Evolutionary conservation across 768 basidiomycete species (phyloP).

Genomic region (Collybiopsis luxurians): DNA sequence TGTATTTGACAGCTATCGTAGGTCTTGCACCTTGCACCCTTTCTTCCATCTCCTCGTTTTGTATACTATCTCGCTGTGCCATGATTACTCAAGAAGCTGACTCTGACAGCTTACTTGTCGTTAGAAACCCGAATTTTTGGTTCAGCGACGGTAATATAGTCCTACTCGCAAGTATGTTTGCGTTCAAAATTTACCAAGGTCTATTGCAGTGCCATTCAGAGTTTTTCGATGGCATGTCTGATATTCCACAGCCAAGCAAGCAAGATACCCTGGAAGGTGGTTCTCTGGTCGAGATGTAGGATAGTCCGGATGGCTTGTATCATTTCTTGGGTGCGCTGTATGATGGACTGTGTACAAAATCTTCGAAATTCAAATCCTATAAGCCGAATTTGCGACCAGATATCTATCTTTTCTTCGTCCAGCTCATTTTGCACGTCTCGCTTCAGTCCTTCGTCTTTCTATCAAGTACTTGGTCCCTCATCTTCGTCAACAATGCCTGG

Average conservation of each 20-base stretch:
- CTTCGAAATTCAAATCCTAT: not conserved
- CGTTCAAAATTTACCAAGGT: slow-evolving; percentile 28
- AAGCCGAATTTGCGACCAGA: slow-evolving; percentile 25
- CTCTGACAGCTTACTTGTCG: not conserved
- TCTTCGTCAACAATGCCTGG: slow-evolving; percentile 58
- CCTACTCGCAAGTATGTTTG: not conserved
- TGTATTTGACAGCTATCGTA: too few species aligned
- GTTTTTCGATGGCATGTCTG: slow-evolving; percentile 67
- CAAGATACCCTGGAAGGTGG: slow-evolving; percentile 52
- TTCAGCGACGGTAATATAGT: slow-evolving; percentile 10
- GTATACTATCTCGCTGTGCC: not conserved
- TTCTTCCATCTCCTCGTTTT: too few species aligned
- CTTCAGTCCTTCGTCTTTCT: slow-evolving; percentile 68
- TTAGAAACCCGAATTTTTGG: not conserved
- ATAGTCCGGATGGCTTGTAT: slow-evolving; percentile 63
- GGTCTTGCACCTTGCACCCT: too few species aligned
- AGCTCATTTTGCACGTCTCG: slow-evolving; percentile 53
- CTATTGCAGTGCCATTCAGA: slow-evolving; percentile 76
- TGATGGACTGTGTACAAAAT: slow-evolving; percentile 62
- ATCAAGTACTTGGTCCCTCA: slow-evolving; percentile 75
- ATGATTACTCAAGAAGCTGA: not conserved
- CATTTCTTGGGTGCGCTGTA: slow-evolving; percentile 69
- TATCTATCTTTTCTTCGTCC: slow-evolving; percentile 49
- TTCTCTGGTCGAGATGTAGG: slow-evolving; percentile 57
- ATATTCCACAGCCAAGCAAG: slow-evolving; percentile 54